Percentiles rank a stretch among this genome's conserved stretches.
phyloP scores from a whole-genome alignment of 1,139 yeast species.

The Diutina scorzettiae region DNA sequence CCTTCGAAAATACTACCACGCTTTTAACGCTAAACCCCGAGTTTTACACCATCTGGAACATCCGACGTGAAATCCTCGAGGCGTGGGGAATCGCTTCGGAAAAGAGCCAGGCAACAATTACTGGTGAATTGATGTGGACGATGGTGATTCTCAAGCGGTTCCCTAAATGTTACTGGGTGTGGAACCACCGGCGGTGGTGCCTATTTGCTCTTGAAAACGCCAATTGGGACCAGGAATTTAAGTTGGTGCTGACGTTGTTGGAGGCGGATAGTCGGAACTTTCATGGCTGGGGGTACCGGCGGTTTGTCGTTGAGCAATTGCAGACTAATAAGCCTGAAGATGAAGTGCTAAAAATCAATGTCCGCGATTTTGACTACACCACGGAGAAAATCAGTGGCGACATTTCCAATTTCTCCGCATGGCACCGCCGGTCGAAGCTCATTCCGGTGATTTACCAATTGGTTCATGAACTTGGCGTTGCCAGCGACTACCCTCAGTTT shows the following conservation, averaged over 20 bases:
- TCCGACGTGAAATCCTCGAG: constrained; percentile 58
- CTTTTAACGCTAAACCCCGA: constrained; percentile 69
- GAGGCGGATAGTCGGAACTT: constrained; percentile 70
- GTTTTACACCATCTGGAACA: constrained; percentile 84
- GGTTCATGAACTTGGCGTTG: constrained; percentile 9
- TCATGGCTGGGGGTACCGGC: constrained; percentile 94
- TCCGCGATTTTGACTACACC: constrained; percentile 64
- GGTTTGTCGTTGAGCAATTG: constrained; percentile 49
- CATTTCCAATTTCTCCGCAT: constrained; percentile 88
- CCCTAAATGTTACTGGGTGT: constrained; percentile 94
- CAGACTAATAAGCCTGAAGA: constrained; percentile 19
- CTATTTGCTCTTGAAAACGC: constrained; percentile 38
- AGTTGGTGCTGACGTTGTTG: constrained; percentile 55
- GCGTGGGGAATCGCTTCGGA: constrained; percentile 12
- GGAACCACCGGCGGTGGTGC: constrained; percentile 91
- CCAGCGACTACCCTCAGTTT: not conserved
- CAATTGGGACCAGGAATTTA: constrained; percentile 61
- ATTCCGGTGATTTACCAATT: constrained; percentile 35
- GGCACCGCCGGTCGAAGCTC: constrained; percentile 81
- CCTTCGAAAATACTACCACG: constrained; percentile 37
- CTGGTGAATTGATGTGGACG: constrained; percentile 50
- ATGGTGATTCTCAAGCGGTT: constrained; percentile 45
- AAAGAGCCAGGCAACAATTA: constrained; percentile 25
- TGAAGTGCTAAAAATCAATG: constrained; percentile 17
- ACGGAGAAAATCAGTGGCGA: constrained; percentile 20